Base-by-base conservation (phyloP, 2,329 filamentous ascomycete species). In the Biscogniauxia mediterranea region DNA sequence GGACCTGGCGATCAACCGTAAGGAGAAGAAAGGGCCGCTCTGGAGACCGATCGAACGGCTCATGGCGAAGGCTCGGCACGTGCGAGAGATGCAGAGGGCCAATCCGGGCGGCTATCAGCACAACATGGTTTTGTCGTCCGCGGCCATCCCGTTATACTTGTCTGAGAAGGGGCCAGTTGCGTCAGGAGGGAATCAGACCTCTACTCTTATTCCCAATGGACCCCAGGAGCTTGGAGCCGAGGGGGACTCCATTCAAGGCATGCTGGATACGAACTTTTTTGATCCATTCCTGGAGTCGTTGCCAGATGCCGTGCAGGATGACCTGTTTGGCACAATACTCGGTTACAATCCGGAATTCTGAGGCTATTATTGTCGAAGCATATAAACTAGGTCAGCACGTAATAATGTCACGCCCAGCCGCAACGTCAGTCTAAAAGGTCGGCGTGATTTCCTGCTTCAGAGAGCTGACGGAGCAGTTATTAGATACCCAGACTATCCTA, bases 1-100 rank as follows among this genome's bases (percentile, higher is more conserved):
- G 17, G 56, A 54, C 46, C 54, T 56, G 13, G 52, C 74, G 68
- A 0, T 60, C 58, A 26, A 76, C 69, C 5, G 61, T 71, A 20
- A 71, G 2, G 52, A 50, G n/a, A 50, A 58, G 19, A 19, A 54
- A 52, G 55, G 58, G 9, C 21, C 54, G n/a, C 23, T 62, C 28
- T 61, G 57, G 63, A 55, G 60, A 26, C 57, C 63, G 32, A 61
- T 63, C 54, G 28, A 49, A 49, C 62, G 58, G 13, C 57, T 61
- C 38, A 60, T 65, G 63, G 61, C 64, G 32, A 66, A 64, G 46
- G 61, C 62, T n/a, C 60, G 55, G 19, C 61, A 64, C 38, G 55
- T 65, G 54, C 56, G 63, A 5, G 63, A 63, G 55, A 54, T 61
- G 55, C 61, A 65, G 51, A 50, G 46, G 52, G 46, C 21, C 9